Base-by-base conservation (phyloP, 1,139 yeast genomes). In the Saccharomyces hybrid region DNA sequence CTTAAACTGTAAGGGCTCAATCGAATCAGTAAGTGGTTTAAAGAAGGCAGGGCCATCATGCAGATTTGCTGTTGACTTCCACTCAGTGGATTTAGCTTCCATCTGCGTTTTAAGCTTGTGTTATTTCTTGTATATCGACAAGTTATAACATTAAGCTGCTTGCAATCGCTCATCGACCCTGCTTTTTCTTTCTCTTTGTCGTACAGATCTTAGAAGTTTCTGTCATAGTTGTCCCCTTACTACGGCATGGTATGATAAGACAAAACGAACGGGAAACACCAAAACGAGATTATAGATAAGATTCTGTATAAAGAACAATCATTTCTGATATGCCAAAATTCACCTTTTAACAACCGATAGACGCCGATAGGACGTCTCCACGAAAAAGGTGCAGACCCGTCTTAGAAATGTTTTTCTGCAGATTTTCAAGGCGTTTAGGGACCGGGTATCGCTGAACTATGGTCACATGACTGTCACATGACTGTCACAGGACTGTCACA, bases 1-100 rank as follows among this genome's bases (percentile, higher is more conserved):
- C 24, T 83, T 73, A 9, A 88, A 85, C 2, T 88, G 82, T 59
- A 79, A 72, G n/a, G 76, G 77, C 47, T 65, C 65, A 5, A 71
- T 63, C 49, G 62, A 60, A 2, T 57, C 60, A 1, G 64, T 68
- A 42, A 59, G 53, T 21, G 74, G 69, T 53, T 66, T 66, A 56
- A 44, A 54, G 27, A 63, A 63, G 16, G 53, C 52, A 14, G 70
- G 66, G 1, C 71, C 73, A 46, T 63, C 57, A 11, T 60, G 62
- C 48, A 67, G 50, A 28, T 59, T 53, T 11, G 55, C 38, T 7
- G 65, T 56, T 7, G 61, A 57, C 56, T 42, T 34, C 42, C 42
- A 34, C 11, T 34, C 21, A 7, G 9, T 14, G 42, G 21, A 34
- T 34, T 7, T 2, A 2, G 42, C 24, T 6, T 34, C 42, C 42